Evolutionary conservation across 2,329 filamentous ascomycete species (phyloP), one percentile per base, ranked within the genome.

Genomic region (Penicillium sp.): DNA sequence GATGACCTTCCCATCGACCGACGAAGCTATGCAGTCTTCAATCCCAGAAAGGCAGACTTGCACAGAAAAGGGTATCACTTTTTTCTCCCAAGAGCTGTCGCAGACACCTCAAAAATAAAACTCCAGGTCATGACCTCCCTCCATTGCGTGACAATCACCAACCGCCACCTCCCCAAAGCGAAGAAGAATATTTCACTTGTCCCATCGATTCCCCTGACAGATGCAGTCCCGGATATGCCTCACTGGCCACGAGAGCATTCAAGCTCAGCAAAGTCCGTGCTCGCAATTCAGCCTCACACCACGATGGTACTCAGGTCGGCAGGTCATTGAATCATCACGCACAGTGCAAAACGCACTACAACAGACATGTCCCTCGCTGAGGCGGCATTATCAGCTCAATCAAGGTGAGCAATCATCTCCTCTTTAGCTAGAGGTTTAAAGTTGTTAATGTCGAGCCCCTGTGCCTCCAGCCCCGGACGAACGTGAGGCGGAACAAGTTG

Each of bases 331-430:
- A 58, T 55, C 47, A 47, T 57, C 54, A 52, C 46, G 48, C n/a
- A 54, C 45, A 42, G 48, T 55, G 57, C 53, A 57, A 50, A 45
- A 50, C 48, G 55, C 52, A 59, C 57, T 56, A 60, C 57, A 53
- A 60, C 54, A 61, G 50, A 60, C 54, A 50, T 65, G 47, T 54
- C 56, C 48, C 56, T 67, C 61, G 52, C 64, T 50, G 61, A 44
- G 51, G 51, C 50, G 45, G 45, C 47, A 31, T 41, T 45, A 16
- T 57, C 58, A 56, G 61, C 68, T 89, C 84, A 98, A 71, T 98
- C 92, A 68, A 98, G 75, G 67, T 89, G 87, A 42, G 92, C 92
- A 72, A 95, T 86, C 92, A 98, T 96, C 66, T 95, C 87, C 59
- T 92, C 84, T 74, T 88, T 94, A 59, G 84, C 73, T 72, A 98